phyloP scores from a whole-genome alignment of 805 yeast genomes.

The Kodamaea nitidulidarum region DNA sequence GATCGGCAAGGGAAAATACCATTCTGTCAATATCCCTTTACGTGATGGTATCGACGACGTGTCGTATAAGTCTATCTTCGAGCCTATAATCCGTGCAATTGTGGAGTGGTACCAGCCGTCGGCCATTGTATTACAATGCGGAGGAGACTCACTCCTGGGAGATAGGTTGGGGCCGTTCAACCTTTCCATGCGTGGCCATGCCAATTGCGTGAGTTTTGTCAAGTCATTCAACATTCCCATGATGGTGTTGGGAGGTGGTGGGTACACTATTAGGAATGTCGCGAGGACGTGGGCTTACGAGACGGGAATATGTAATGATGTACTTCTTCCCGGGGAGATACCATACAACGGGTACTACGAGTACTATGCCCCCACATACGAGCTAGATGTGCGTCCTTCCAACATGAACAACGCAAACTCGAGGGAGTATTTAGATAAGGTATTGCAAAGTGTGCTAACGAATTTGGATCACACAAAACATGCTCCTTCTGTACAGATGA shows the following conservation, averaged over 20 bases:
- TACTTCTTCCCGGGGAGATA: slow-evolving; percentile 20
- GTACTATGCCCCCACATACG: slow-evolving; percentile 28
- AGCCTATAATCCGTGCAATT: slow-evolving; percentile 23
- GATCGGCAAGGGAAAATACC: slow-evolving; percentile 25
- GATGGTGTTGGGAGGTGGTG: slow-evolving; percentile 29
- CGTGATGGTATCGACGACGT: slow-evolving; percentile 28
- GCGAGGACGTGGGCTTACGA: slow-evolving; percentile 28
- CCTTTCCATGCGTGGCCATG: slow-evolving; percentile 26
- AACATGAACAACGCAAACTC: slow-evolving; percentile 28
- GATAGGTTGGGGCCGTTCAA: slow-evolving; percentile 27
- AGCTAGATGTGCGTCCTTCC: slow-evolving; percentile 24
- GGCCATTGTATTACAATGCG: slow-evolving; percentile 26
- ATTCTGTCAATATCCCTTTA: slow-evolving; percentile 25
- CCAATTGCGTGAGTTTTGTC: slow-evolving; percentile 25
- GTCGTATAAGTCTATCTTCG: slow-evolving; percentile 25
- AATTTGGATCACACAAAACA: slow-evolving; percentile 26
- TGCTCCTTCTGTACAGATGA: slow-evolving; percentile 28
- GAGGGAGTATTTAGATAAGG: slow-evolving; percentile 24
- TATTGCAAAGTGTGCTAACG: slow-evolving; percentile 21
- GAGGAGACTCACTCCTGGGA: slow-evolving; percentile 26
- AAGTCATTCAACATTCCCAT: slow-evolving; percentile 22
- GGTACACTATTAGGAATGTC: slow-evolving; percentile 26
- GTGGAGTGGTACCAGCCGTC: slow-evolving; percentile 29
- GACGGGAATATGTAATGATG: slow-evolving; percentile 22
- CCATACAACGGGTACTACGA: slow-evolving; percentile 30